A percentile compares a stretch with the other conserved stretches of the same genome.
Evolutionary conservation across 805 yeast species (phyloP).

Genomic region (Lipomyces yamanashiensis): DNA sequence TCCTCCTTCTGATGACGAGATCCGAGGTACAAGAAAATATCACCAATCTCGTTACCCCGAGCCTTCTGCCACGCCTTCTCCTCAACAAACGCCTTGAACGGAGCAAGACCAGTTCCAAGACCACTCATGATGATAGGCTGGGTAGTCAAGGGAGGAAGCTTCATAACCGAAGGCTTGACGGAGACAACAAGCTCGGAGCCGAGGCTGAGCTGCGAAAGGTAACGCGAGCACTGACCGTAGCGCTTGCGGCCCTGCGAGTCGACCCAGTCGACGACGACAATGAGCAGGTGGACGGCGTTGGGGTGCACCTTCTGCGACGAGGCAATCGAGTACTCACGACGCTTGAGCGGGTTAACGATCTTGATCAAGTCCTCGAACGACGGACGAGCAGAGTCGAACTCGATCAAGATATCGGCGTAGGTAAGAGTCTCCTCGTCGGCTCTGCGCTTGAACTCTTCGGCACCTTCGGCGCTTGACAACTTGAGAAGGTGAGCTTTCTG

Average conservation of each 20-base stretch:
- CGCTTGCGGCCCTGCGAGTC: conserved; percentile 84
- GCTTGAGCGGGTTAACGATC: conserved; percentile 82
- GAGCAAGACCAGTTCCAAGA: conserved; percentile 96
- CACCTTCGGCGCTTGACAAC: conserved; percentile 79
- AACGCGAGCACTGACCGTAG: conserved; percentile 94
- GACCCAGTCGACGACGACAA: conserved; percentile 96
- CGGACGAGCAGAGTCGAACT: conserved; percentile 84
- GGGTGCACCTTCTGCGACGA: conserved; percentile 93
- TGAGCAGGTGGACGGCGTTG: conserved; percentile 84
- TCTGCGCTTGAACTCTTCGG: conserved; percentile 77
- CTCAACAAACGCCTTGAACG: conserved; percentile 96
- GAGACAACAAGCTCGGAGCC: conserved; percentile 90
- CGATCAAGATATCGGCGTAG: conserved; percentile 78
- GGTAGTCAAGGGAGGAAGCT: conserved; percentile 81
- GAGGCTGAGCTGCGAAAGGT: conserved; percentile 72
- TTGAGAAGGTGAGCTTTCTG: conserved; percentile 66
- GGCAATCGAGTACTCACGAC: conserved; percentile 97
- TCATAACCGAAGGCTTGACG: conserved; percentile 97
- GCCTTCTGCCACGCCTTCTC: conserved; percentile 91
- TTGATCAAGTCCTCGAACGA: conserved; percentile 67
- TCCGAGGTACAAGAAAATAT: conserved; percentile 83
- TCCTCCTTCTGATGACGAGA: conserved; percentile 96
- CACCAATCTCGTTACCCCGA: conserved; percentile 89
- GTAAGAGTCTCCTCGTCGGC: conserved; percentile 83
- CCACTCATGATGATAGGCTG: conserved; percentile 97